Evolutionary conservation across 2,329 filamentous ascomycete species (phyloP), one percentile per base, ranked within the genome.

Genomic region (Aureobasidium melanogenum): DNA sequence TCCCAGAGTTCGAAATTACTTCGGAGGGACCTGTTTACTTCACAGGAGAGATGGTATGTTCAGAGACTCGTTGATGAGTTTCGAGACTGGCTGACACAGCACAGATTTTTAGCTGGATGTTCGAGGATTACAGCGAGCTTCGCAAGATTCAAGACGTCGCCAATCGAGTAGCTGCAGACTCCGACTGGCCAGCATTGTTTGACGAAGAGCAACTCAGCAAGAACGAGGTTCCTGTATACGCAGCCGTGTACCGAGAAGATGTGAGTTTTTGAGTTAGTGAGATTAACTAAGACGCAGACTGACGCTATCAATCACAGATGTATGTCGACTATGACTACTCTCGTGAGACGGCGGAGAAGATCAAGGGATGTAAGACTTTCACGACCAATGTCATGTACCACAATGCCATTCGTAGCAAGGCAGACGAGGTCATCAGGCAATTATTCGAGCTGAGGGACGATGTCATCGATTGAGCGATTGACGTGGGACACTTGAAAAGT

Each of bases 311-410:
- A 24, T 91, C 96, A 1, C 15, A 57, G 54, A 94, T 97, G 89
- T 97, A 95, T 69, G 92, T 97, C 32, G 88, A 95, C 69, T 88
- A 84, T 66, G 84, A 84, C 7, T 76, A 91, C 60, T 88, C 89
- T 9, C 81, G 83, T 67, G 84, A 88, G 67, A 95, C 91, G 17
- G 90, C 89, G 10, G 77, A 76, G 43, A 82, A 86, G 69, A 88
- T 97, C 71, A 87, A 84, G 71, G 86, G 85, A 0, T 87, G 84
- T 70, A 91, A 90, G 76, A 85, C 89, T 43, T 94, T 88, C 68
- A 84, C 94, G 69, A 96, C 91, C 41, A 97, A 96, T 71, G 80
- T 82, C 26, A 84, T 96, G 80, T 94, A 94, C 70, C 93, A 97
- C 73, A 88, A 94, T 69, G 93, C 88, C 0, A 72, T 97, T 46